Percentiles rank a stretch among this genome's conserved stretches.
These are phyloP conservation scores for Irpex lacteus DNA, from an alignment of 1,284 basidiomycete species.

Conservation along the genomic window DNA sequence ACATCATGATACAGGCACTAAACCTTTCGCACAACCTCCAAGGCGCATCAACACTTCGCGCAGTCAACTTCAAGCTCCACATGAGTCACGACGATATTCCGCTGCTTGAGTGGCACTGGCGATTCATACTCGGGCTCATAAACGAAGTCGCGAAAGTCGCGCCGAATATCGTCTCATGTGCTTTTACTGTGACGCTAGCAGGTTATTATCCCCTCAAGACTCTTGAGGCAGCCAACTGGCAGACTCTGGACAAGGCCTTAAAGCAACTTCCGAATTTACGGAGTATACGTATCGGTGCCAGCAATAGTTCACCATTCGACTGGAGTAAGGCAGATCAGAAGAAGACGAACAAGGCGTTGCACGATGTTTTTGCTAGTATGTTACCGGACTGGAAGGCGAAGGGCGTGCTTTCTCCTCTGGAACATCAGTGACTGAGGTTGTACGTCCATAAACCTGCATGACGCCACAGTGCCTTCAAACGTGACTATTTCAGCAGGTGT, in stretches of 20 bases:
- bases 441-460: not conserved
- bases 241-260: not conserved
- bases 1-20: not conserved
- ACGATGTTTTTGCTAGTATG: constrained; percentile 5
- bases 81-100: not conserved
- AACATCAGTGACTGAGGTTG: not conserved
- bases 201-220: constrained; percentile 1
- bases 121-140: not conserved
- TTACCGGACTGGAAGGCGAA: constrained; percentile 5
- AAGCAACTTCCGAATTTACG: not conserved
- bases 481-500: not conserved
- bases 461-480: not conserved
- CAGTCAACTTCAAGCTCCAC: not conserved
- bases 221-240: not conserved
- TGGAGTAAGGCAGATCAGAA: constrained; percentile 2
- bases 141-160: not conserved
- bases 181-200: not conserved
- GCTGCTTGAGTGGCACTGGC: constrained; percentile 2
- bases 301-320: constrained; percentile 1
- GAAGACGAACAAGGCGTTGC: constrained; percentile 1
- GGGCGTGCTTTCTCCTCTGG: not conserved
- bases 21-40: not conserved
- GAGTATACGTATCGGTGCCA: not conserved
- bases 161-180: not conserved
- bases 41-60: not conserved